These are phyloP conservation scores for Starmera dryadoides DNA, from an alignment of 805 yeast genomes.

Conservation along the genomic window DNA sequence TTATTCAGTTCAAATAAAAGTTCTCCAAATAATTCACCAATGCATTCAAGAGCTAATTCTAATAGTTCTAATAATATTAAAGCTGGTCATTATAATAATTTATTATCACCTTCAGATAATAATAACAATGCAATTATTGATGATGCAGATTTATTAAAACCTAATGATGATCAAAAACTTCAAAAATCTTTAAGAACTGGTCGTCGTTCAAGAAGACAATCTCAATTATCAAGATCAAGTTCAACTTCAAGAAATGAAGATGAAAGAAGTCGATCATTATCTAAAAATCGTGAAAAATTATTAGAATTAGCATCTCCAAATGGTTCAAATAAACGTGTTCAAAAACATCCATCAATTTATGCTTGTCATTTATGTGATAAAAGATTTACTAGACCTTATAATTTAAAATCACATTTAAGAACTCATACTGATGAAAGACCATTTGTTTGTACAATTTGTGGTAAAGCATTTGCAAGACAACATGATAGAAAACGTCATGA, in stretches of 20 bases:
- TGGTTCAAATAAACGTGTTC: constrained; percentile 45
- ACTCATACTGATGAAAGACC: constrained; percentile 88
- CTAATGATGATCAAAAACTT: constrained; percentile 11
- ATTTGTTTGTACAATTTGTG: constrained; percentile 64
- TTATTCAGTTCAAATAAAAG: constrained; percentile 39
- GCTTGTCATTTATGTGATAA: constrained; percentile 82
- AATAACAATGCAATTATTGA: constrained; percentile 3
- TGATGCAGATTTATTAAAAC: constrained; percentile 8
- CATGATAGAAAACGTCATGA: constrained; percentile 77
- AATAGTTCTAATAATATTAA: constrained; percentile 18
- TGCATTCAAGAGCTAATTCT: constrained; percentile 25
- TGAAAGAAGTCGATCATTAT: constrained; percentile 14
- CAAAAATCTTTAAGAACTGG: constrained; percentile 11
- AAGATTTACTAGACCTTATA: constrained; percentile 87
- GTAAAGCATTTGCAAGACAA: constrained; percentile 75
- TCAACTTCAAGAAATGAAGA: constrained; percentile 12
- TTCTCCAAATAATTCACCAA: constrained; percentile 28
- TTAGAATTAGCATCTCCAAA: constrained; percentile 58
- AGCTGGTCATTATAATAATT: constrained; percentile 11
- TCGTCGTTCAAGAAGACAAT: constrained; percentile 32
- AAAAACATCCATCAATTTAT: constrained; percentile 66
- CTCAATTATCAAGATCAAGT: constrained; percentile 30
- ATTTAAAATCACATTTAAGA: constrained; percentile 81
- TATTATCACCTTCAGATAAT: constrained; percentile 4
- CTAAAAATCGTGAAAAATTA: constrained; percentile 42